Conservation (phyloP, 2,329 filamentous ascomycete species). For the Cytospora paraplurivora region DNA sequence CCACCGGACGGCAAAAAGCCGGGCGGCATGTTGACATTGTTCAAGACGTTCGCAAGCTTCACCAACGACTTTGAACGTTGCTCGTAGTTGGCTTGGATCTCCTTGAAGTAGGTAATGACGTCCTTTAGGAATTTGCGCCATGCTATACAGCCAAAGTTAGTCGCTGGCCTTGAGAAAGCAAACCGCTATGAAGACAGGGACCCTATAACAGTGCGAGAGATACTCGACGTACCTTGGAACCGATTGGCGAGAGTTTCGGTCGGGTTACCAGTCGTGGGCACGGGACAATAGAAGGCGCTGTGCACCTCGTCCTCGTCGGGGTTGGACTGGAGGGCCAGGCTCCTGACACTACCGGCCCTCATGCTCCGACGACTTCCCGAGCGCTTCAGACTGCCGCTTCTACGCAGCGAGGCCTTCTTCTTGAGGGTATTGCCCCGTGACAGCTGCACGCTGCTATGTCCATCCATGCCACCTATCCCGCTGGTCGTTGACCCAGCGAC, state of each 20-base stretch:
- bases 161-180: neutral
- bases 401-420: conserved; percentile 81
- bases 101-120: conserved; percentile 89
- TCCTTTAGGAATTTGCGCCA: conserved; percentile 97
- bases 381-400: conserved; percentile 73
- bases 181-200: conserved; percentile 6
- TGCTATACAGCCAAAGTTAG: conserved; percentile 51
- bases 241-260: conserved; percentile 85
- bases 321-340: conserved; percentile 71
- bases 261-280: conserved; percentile 83
- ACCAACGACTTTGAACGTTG: conserved; percentile 77
- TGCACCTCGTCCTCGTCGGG: conserved; percentile 70
- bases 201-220: no score
- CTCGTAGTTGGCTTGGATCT: conserved; percentile 89
- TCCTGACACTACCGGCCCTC: conserved; percentile 83
- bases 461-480: conserved; percentile 42
- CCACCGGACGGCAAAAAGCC: conserved; percentile 79
- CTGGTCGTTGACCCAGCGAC: conserved; percentile 55
- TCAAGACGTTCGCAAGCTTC: conserved; percentile 82
- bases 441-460: conserved; percentile 41
- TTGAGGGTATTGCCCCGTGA: conserved; percentile 73
- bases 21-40: conserved; percentile 74
- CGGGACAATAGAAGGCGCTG: conserved; percentile 86
- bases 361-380: conserved; percentile 80
- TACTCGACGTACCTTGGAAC: conserved; percentile 72